phyloP scores from a whole-genome alignment of 2,329 filamentous ascomycete species.

The Arthrobotrys sphaeroides region DNA sequence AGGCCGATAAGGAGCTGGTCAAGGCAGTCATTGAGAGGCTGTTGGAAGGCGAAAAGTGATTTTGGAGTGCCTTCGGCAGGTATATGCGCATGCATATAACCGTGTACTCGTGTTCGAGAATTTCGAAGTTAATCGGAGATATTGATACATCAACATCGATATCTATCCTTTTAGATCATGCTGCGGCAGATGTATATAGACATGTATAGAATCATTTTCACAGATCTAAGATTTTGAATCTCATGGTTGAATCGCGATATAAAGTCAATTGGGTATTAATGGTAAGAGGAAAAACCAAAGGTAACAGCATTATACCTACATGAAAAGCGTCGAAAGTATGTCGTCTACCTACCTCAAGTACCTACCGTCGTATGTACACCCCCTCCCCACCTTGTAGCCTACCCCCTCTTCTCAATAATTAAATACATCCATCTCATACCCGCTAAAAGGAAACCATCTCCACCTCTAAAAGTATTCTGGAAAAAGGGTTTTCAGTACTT shows the following conservation, averaged over 20 bases:
- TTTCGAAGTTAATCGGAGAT: neutral
- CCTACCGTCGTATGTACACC: neutral
- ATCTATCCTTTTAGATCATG: neutral
- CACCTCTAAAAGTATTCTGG: constrained; percentile 6
- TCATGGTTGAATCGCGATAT: neutral
- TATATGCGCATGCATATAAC: neutral
- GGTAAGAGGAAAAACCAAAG: neutral
- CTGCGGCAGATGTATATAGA: neutral
- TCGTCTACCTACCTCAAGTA: constrained; percentile 1
- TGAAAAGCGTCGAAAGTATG: neutral
- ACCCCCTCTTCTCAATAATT: neutral
- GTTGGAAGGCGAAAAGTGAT: constrained; percentile 28
- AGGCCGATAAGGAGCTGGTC: constrained; percentile 63
- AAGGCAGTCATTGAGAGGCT: constrained; percentile 44
- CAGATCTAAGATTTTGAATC: neutral
- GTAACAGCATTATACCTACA: neutral
- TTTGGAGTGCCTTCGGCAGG: neutral
- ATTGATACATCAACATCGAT: neutral
- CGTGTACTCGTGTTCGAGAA: neutral
- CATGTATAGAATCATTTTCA: neutral
- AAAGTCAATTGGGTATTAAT: constrained; percentile 4
- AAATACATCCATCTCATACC: neutral
- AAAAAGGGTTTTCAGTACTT: neutral
- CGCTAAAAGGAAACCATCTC: neutral
- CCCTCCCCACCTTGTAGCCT: neutral